These are phyloP conservation scores for Malassezia cuniculi DNA, from an alignment of 1,284 basidiomycete species.

Conservation along the genomic window DNA sequence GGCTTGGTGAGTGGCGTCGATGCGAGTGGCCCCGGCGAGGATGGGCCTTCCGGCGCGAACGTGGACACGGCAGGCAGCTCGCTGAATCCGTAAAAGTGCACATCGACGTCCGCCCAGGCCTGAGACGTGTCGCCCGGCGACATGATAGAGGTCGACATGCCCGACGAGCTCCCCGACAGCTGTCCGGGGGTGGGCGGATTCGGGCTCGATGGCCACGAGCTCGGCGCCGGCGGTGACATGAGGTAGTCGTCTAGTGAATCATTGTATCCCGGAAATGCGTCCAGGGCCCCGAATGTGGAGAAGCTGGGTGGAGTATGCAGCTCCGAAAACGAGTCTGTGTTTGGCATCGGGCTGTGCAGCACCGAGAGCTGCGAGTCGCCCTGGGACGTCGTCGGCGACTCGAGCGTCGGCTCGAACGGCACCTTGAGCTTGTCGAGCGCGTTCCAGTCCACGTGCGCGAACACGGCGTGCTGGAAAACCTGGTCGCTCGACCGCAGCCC, in stretches of 20 bases:
- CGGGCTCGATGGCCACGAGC: conserved; percentile 5
- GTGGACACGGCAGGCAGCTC: conserved; percentile 22
- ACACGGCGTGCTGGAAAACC: conserved; percentile 24
- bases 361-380: conserved; percentile 13
- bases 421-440: conserved; percentile 18
- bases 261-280: conserved; percentile 33
- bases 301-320: conserved; percentile 30
- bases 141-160: conserved; percentile 7
- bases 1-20: conserved; percentile 24
- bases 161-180: not conserved
- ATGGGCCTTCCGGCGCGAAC: conserved; percentile 7
- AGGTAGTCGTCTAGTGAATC: conserved; percentile 17
- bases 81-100: conserved; percentile 30
- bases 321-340: conserved; percentile 14
- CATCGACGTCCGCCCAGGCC: conserved; percentile 29
- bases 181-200: not conserved
- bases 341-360: conserved; percentile 9
- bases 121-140: conserved; percentile 11
- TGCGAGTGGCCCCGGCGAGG: conserved; percentile 15
- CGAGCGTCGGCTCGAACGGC: conserved; percentile 26
- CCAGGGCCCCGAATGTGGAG: conserved; percentile 28
- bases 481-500: conserved; percentile 22
- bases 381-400: not conserved
- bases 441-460: conserved; percentile 30
- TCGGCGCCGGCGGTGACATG: not conserved